phyloP scores from a whole-genome alignment of 139 green algal genomes.

The Chlamydomonas eustigma region DNA sequence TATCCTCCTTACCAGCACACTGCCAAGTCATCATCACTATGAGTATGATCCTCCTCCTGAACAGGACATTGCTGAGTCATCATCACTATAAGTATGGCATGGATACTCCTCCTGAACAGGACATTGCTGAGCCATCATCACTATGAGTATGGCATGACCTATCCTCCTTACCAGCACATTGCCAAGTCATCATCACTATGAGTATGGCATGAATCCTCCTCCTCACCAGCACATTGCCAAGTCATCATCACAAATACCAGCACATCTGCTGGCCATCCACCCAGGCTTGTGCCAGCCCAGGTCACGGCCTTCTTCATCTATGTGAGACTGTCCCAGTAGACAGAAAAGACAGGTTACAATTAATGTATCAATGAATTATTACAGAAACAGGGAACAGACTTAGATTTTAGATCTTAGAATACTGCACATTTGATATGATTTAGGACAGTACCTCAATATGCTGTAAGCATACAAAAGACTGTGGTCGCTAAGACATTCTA shows the following conservation, averaged over 20 bases:
- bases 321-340: conserved; percentile 24
- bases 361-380: too few species aligned
- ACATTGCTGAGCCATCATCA: background rate
- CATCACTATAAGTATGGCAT: background rate
- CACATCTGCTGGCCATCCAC: conserved; percentile 1
- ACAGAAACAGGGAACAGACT: background rate
- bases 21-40: background rate
- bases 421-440: background rate
- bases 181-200: conserved; percentile 46
- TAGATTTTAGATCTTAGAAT: background rate
- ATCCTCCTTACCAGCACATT: conserved; percentile 50
- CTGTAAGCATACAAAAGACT: too few species aligned
- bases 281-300: conserved; percentile 6
- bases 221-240: conserved; percentile 51
- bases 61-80: background rate
- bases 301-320: conserved; percentile 31
- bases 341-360: too few species aligned
- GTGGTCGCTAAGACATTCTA: too few species aligned
- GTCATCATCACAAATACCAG: conserved; percentile 50
- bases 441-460: too few species aligned
- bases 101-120: background rate
- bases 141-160: conserved; percentile 7
- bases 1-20: conserved; percentile 25
- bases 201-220: conserved; percentile 17
- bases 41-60: background rate